A percentile compares a stretch with the other conserved stretches of the same genome.
Evolutionary conservation across 306 rosid genomes (phyloP).

Genomic region (Prunus davidiana): DNA sequence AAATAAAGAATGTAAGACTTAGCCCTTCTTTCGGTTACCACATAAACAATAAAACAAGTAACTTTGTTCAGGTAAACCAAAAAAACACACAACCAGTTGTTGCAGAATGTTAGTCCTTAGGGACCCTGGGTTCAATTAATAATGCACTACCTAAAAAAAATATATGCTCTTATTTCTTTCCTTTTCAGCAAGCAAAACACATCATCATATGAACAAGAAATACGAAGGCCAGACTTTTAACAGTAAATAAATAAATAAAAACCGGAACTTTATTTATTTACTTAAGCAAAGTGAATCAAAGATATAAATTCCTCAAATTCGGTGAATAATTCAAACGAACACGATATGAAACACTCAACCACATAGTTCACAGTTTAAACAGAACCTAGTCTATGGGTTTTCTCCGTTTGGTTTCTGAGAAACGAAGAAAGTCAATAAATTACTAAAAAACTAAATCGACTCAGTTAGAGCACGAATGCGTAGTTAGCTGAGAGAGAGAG

Average conservation of each 20-base stretch:
- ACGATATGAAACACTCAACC: not conserved
- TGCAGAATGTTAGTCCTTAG: not conserved
- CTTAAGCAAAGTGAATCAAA: not conserved
- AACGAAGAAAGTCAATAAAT: not conserved
- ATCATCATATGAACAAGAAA: not conserved
- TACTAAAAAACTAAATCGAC: not conserved
- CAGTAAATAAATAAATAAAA: not conserved
- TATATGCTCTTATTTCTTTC: not conserved
- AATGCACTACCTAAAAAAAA: not conserved
- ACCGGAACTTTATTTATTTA: not conserved
- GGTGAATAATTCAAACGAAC: not conserved
- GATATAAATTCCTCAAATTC: not conserved
- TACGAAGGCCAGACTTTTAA: not conserved
- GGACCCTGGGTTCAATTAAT: not conserved
- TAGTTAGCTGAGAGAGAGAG: not conserved
- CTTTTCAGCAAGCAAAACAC: constrained; percentile 14
- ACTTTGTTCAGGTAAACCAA: not conserved
- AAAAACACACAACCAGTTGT: not conserved
- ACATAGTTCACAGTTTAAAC: not conserved
- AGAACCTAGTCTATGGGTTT: not conserved
- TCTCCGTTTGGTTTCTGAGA: not conserved
- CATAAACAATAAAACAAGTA: not conserved
- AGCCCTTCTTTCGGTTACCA: not conserved
- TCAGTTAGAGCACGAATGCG: not conserved
- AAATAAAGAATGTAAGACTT: not conserved